phyloP scores from a whole-genome alignment of 2,329 filamentous ascomycete genomes.

The Pleurostoma richardsiae region DNA sequence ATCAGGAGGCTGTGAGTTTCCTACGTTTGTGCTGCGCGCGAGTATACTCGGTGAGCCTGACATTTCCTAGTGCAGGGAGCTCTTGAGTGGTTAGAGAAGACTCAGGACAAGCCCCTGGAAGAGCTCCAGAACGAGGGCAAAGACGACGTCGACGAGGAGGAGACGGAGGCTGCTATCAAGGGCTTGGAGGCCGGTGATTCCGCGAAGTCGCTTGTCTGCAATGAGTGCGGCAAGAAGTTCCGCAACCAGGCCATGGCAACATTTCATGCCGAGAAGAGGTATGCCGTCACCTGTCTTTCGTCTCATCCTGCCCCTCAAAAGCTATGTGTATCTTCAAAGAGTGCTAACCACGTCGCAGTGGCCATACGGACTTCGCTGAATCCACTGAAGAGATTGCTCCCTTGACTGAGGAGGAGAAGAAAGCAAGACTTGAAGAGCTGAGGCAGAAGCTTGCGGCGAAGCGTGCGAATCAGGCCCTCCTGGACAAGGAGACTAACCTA shows the following conservation, averaged over 20 bases:
- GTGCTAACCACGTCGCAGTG: slow-evolving; percentile 36
- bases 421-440: slow-evolving; percentile 70
- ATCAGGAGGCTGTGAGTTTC: slow-evolving; percentile 65
- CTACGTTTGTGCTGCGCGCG: too few relatives aligned
- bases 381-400: slow-evolving; percentile 90
- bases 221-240: slow-evolving; percentile 92
- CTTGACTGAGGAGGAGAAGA: slow-evolving; percentile 88
- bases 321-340: background rate
- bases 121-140: slow-evolving; percentile 56
- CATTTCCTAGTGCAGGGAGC: slow-evolving; percentile 63
- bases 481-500: slow-evolving; percentile 78
- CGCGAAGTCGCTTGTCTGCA: slow-evolving; percentile 82
- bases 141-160: slow-evolving; percentile 27
- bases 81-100: slow-evolving; percentile 90
- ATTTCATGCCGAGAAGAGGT: slow-evolving; percentile 87
- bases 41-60: too few relatives aligned
- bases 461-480: slow-evolving; percentile 58
- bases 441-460: slow-evolving; percentile 68
- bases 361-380: slow-evolving; percentile 87
- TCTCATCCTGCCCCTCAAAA: background rate
- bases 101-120: slow-evolving; percentile 81
- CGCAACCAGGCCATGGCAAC: slow-evolving; percentile 75
- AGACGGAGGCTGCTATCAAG: slow-evolving; percentile 32
- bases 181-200: slow-evolving; percentile 63
- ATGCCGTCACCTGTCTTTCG: slow-evolving; percentile 18